Evolutionary conservation across 2,329 filamentous ascomycete species (phyloP), one percentile per base, ranked within the genome.

Genomic region (Phoma herbarum): DNA sequence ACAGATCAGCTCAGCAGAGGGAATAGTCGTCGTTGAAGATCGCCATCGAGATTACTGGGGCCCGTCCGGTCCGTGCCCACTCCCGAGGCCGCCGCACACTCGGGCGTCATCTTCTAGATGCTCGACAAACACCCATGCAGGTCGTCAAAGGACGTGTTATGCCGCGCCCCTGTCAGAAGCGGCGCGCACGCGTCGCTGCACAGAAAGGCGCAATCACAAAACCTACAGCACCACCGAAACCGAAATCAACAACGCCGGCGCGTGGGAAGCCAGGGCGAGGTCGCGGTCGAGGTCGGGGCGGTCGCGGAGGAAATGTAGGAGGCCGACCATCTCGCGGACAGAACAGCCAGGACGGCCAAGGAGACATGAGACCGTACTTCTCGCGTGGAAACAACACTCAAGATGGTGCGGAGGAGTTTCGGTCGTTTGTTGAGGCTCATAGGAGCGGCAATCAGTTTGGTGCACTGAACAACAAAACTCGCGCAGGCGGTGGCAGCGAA

Each of bases 111-210:
- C 39, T 33, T n/a, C 23, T 5, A 42, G 25, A 10, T 42, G 20
- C 52, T 59, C 46, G 18, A 59, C 56, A 35, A 11, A 26, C 20
- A 59, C 50, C 14, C 39, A 60, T 60, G 57, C 57, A 60, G 52
- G 57, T 60, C 46, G 52, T 60, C 16, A 60, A 60, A 56, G 57
- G 54, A 39, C 60, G 49, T 44, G 54, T 56, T 35, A 70, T 70
- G 68, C 63, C 66, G 57, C 68, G 68, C 60, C 68, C 66, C 26
- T 69, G 66, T 54, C 68, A 70, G 46, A 63, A 64, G 60, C 62
- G 68, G 59, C 68, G 68, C 54, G 64, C 66, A 25, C 68, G 62
- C 52, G 64, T 65, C 37, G 65, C 60, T 42, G 64, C 65, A 7
- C 61, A 70, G n/a, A 61, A 44, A 33, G 48, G 49, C 23, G 48